Percentiles rank a stretch among this genome's conserved stretches.
phyloP scores from a whole-genome alignment of 306 rosid genomes.

The Pterocarpus macrocarpus region DNA sequence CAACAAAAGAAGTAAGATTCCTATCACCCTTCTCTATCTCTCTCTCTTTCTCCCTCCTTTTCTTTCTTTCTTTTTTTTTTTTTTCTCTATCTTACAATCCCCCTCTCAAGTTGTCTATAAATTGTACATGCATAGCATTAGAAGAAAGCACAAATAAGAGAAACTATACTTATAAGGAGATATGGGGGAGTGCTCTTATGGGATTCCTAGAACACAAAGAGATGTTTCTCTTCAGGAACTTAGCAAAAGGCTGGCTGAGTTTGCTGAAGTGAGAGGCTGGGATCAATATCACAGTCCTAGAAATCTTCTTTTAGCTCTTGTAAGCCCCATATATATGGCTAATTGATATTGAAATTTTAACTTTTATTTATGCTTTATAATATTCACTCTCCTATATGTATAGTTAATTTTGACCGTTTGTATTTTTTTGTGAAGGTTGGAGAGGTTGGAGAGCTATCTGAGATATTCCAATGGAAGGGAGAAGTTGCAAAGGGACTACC shows the following conservation, averaged over 20 bases:
- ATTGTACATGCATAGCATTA: conserved; percentile 50
- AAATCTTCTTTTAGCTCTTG: conserved; percentile 86
- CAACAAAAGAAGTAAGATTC: no score
- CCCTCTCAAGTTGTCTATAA: conserved; percentile 50
- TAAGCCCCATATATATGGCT: conserved; percentile 1
- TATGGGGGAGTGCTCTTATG: conserved; percentile 57
- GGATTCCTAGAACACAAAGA: conserved; percentile 38
- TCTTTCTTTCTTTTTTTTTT: no score
- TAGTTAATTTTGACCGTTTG: background rate
- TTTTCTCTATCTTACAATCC: background rate
- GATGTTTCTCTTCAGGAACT: conserved; percentile 81
- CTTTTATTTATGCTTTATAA: no score
- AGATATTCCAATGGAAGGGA: conserved; percentile 88
- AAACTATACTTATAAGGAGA: background rate
- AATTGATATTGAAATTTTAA: no score
- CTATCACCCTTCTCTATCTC: background rate
- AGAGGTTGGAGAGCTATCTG: conserved; percentile 83
- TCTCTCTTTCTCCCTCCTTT: background rate
- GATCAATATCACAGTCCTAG: conserved; percentile 84
- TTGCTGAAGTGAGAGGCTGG: conserved; percentile 81
- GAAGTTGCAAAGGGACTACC: conserved; percentile 86
- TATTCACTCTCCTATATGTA: no score
- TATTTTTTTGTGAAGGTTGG: conserved; percentile 64
- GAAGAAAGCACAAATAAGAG: conserved; percentile 2
- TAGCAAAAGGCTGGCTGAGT: conserved; percentile 75